phyloP scores from a whole-genome alignment of 306 rosid species.

The Comarum palustre region DNA sequence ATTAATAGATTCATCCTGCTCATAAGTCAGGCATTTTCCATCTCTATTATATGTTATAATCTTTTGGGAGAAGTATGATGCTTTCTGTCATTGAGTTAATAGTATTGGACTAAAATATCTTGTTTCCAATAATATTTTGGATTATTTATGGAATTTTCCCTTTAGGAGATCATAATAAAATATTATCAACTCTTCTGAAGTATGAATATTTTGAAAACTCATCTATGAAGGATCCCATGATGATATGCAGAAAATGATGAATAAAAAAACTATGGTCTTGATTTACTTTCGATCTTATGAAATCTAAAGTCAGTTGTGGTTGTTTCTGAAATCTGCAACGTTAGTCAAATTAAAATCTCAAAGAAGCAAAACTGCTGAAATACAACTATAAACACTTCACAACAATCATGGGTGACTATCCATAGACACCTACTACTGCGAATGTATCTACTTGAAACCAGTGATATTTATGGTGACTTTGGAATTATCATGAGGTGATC shows the following conservation, averaged over 20 bases:
- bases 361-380: neutral
- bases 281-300: neutral
- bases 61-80: neutral
- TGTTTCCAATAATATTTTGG: neutral
- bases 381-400: neutral
- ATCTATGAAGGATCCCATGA: neutral
- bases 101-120: neutral
- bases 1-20: neutral
- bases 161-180: neutral
- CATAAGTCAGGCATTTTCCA: conserved; percentile 6
- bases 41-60: neutral
- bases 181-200: neutral
- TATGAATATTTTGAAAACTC: neutral
- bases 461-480: conserved; percentile 7
- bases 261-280: neutral
- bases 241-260: neutral
- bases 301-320: neutral
- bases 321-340: conserved; percentile 1
- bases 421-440: neutral
- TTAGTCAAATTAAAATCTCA: neutral
- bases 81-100: conserved; percentile 3
- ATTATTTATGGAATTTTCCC: neutral
- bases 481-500: conserved; percentile 25
- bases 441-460: neutral
- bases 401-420: neutral